Percentiles rank a stretch among this genome's conserved stretches.
Evolutionary conservation across 495 filamentous ascomycete genomes (phyloP).

Genomic region (Physcia stellaris): DNA sequence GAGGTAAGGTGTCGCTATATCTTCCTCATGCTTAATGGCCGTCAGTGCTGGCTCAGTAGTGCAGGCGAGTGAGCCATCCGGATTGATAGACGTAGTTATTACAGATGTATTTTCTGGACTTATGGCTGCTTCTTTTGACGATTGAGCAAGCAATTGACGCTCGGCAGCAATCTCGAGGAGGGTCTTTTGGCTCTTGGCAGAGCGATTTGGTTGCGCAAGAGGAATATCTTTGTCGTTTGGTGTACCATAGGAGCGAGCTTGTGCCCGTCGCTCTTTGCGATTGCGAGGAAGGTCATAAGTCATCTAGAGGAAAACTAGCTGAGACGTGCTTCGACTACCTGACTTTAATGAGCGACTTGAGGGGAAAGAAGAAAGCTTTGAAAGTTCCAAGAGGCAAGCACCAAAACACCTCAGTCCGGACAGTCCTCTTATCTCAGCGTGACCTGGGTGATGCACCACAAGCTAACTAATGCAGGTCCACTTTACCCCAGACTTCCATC

Average conservation of each 20-base stretch:
- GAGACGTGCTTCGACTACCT: too few relatives aligned
- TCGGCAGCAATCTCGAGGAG: slow-evolving; percentile 37
- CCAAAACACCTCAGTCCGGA: too few relatives aligned
- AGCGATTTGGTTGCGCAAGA: slow-evolving; percentile 10
- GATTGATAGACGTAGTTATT: slow-evolving; percentile 12
- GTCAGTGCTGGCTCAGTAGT: slow-evolving; percentile 1
- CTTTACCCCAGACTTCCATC: too few relatives aligned
- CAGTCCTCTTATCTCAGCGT: too few relatives aligned
- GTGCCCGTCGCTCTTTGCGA: slow-evolving; percentile 36
- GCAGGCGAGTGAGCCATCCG: slow-evolving; percentile 14
- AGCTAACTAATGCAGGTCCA: too few relatives aligned
- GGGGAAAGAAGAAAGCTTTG: too few relatives aligned
- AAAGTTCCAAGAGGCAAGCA: too few relatives aligned
- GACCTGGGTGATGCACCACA: too few relatives aligned
- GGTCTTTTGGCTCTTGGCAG: slow-evolving; percentile 23
- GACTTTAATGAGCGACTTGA: too few relatives aligned
- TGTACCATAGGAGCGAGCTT: slow-evolving; percentile 16
- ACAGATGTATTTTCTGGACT: slow-evolving; percentile 5
- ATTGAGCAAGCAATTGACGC: slow-evolving; percentile 23
- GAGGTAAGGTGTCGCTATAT: slow-evolving; percentile 22
- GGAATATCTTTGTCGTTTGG: slow-evolving; percentile 13
- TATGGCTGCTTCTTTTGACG: background rate
- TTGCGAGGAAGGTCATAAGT: slow-evolving; percentile 23
- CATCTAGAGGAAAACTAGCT: background rate
- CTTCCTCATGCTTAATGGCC: background rate